Evolutionary conservation across 768 basidiomycete species (phyloP).

Genomic region (Lenzites betulinus): DNA sequence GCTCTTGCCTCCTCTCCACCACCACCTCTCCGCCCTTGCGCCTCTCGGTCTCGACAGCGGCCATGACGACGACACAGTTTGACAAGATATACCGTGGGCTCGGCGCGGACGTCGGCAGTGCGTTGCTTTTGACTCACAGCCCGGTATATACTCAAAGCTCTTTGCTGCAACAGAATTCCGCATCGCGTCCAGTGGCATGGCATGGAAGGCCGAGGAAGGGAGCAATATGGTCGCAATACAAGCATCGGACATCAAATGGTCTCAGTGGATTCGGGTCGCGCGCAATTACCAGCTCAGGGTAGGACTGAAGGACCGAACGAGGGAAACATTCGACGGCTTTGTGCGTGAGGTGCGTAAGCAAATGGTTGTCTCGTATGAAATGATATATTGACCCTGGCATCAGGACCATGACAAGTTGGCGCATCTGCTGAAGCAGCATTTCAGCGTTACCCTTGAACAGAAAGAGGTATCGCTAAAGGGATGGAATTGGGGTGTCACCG

Average conservation of each 20-base stretch:
- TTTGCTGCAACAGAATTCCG: conserved; percentile 65
- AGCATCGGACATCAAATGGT: conserved; percentile 80
- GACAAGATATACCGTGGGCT: conserved; percentile 82
- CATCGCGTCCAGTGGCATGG: conserved; percentile 87
- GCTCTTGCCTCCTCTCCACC: conserved; percentile 14
- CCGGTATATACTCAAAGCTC: background rate
- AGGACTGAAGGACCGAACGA: conserved; percentile 72
- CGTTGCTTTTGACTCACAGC: conserved; percentile 37
- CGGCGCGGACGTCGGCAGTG: conserved; percentile 77
- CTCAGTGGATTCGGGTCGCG: conserved; percentile 90
- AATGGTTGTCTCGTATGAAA: background rate
- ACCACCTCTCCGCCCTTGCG: conserved; percentile 21
- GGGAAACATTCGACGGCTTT: conserved; percentile 94
- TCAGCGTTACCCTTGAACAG: conserved; percentile 79
- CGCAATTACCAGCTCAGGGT: conserved; percentile 89
- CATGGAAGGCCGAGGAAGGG: conserved; percentile 84
- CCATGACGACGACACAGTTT: conserved; percentile 79
- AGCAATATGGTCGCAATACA: conserved; percentile 65
- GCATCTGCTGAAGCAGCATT: conserved; percentile 81
- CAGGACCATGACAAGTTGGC: conserved; percentile 92
- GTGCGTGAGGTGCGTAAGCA: conserved; percentile 69
- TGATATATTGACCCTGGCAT: background rate
- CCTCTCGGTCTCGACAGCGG: conserved; percentile 24
- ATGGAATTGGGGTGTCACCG: conserved; percentile 98
- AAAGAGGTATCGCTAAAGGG: conserved; percentile 90